Percentiles rank a stretch among this genome's conserved stretches.
Evolutionary conservation across 306 rosid genomes (phyloP).

Genomic region (Castanopsis chinensis): DNA sequence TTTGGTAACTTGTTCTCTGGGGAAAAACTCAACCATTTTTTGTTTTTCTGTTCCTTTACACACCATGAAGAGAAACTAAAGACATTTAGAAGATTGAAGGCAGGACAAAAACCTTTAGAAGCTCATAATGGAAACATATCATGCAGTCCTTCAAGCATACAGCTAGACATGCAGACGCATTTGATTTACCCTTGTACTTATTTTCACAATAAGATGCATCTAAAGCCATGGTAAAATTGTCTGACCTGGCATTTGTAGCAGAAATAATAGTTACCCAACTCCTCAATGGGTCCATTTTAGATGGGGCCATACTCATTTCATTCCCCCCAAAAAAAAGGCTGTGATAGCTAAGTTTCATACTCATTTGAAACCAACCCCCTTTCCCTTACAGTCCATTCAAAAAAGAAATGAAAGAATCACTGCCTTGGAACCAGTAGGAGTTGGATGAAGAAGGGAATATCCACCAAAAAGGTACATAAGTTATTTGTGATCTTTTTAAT

Average conservation of each 20-base stretch:
- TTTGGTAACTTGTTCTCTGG: background rate
- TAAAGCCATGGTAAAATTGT: slow-evolving; percentile 3
- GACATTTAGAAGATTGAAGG: background rate
- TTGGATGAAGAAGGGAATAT: no score
- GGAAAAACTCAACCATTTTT: background rate
- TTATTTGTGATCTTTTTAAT: no score
- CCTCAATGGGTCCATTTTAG: background rate
- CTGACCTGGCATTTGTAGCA: background rate
- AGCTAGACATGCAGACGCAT: background rate
- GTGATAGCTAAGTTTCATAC: slow-evolving; percentile 4
- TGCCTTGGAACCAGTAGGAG: no score
- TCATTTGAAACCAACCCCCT: background rate
- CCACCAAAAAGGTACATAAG: no score
- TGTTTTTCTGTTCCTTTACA: background rate
- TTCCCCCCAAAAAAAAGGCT: no score
- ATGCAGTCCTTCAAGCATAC: background rate
- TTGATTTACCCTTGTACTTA: background rate
- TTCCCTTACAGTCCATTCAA: no score
- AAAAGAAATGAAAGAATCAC: no score
- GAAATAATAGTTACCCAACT: background rate
- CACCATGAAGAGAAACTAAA: background rate
- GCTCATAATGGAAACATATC: background rate
- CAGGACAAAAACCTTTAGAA: background rate
- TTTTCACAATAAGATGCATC: background rate
- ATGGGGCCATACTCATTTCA: background rate